Conservation (phyloP, 768 basidiomycete genomes). For the Amanita molliuscula region DNA sequence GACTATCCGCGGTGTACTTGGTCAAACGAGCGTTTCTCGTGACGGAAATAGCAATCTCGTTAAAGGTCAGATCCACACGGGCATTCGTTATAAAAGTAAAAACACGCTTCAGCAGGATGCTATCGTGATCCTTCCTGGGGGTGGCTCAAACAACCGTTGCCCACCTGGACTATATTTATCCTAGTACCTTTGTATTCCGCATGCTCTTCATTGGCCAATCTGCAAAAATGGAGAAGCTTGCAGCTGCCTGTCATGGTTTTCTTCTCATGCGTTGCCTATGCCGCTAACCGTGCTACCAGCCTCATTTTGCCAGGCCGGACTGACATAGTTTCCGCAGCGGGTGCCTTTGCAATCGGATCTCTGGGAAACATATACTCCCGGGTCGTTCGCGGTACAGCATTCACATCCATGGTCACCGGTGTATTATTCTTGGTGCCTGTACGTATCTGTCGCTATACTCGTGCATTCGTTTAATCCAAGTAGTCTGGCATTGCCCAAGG, state of each 20-base stretch:
- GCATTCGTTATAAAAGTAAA: background rate
- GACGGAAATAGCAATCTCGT: constrained; percentile 33
- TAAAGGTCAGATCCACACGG: constrained; percentile 24
- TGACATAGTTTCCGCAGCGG: constrained; percentile 69
- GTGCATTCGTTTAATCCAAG: constrained; percentile 6
- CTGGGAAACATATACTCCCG: constrained; percentile 79
- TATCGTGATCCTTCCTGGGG: constrained; percentile 64
- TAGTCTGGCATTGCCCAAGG: constrained; percentile 72
- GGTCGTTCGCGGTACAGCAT: constrained; percentile 67
- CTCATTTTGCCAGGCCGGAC: constrained; percentile 52
- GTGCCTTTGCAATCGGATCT: constrained; percentile 70
- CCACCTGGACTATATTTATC: constrained; percentile 72
- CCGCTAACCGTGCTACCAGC: constrained; percentile 57
- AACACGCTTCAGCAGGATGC: constrained; percentile 41
- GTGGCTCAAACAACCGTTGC: constrained; percentile 70
- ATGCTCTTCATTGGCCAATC: constrained; percentile 64
- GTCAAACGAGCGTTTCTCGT: constrained; percentile 26
- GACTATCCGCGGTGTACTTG: constrained; percentile 33
- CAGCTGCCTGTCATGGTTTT: constrained; percentile 71
- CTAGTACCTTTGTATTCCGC: constrained; percentile 72
- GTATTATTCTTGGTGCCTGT: constrained; percentile 87
- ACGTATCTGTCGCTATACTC: constrained; percentile 15
- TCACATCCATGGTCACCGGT: constrained; percentile 89
- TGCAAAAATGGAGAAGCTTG: constrained; percentile 59
- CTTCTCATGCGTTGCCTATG: constrained; percentile 68